phyloP scores from a whole-genome alignment of 805 yeast genomes.

The Wickerhamomyces bovis region DNA sequence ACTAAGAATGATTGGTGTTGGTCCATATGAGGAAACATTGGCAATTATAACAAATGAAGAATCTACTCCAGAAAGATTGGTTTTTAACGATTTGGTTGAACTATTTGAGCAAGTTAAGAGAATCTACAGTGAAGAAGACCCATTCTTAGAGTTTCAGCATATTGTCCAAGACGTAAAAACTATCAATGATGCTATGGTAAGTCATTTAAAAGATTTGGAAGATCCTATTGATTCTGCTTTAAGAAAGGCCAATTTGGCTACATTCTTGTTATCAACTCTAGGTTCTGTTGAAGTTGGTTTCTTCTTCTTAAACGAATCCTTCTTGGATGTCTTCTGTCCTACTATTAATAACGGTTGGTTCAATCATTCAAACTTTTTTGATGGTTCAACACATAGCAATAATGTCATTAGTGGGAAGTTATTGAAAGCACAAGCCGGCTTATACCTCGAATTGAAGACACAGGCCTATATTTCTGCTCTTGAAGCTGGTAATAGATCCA shows the following conservation, averaged over 20 bases:
- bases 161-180: conserved; percentile 49
- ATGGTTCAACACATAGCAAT: conserved; percentile 16
- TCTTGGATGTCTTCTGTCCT: conserved; percentile 84
- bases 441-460: conserved; percentile 84
- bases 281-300: conserved; percentile 86
- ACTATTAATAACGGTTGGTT: conserved; percentile 32
- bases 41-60: conserved; percentile 61
- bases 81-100: conserved; percentile 61
- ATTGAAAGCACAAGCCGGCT: conserved; percentile 71
- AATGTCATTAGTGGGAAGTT: conserved; percentile 39
- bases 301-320: conserved; percentile 75
- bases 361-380: conserved; percentile 1
- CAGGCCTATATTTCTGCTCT: conserved; percentile 91
- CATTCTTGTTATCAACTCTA: conserved; percentile 80
- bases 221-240: conserved; percentile 37
- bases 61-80: conserved; percentile 57
- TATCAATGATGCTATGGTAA: conserved; percentile 1
- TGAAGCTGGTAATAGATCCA: conserved; percentile 53
- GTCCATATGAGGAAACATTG: conserved; percentile 71
- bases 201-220: conserved; percentile 14
- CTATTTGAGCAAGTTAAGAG: conserved; percentile 72
- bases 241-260: conserved; percentile 81
- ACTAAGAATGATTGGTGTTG: conserved; percentile 61
- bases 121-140: conserved; percentile 61
- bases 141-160: conserved; percentile 64